Conservation (phyloP, 352 stramenopile species). For the Phytophthora pistaciae region DNA sequence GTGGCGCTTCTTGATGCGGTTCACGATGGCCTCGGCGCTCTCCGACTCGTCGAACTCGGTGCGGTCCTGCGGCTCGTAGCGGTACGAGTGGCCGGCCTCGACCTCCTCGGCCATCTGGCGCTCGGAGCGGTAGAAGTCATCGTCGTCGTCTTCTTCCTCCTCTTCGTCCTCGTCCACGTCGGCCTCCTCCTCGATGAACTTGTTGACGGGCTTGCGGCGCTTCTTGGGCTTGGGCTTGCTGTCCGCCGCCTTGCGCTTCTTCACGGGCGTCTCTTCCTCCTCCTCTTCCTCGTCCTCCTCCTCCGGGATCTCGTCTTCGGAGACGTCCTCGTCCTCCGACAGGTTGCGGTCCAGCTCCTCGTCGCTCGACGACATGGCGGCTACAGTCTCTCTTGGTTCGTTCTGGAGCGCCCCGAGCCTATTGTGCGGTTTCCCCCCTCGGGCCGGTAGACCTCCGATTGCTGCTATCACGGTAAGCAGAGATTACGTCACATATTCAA, state of each 20-base stretch:
- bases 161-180: constrained; percentile 91
- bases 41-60: constrained; percentile 82
- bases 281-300: constrained; percentile 75
- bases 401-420: constrained; percentile 27
- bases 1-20: constrained; percentile 90
- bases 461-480: constrained; percentile 21
- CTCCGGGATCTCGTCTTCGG: constrained; percentile 81
- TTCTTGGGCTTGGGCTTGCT: constrained; percentile 87
- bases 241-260: constrained; percentile 81
- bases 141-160: constrained; percentile 87
- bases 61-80: constrained; percentile 83
- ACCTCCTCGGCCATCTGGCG: constrained; percentile 82
- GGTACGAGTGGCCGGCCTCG: constrained; percentile 67
- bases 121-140: constrained; percentile 82
- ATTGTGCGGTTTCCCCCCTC: constrained; percentile 25
- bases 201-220: constrained; percentile 85
- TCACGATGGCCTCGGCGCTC: constrained; percentile 87
- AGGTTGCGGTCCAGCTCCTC: constrained; percentile 87
- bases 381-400: constrained; percentile 25
- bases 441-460: constrained; percentile 4
- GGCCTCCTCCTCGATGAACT: constrained; percentile 91
- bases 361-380: constrained; percentile 87
- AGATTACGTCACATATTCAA: not conserved
- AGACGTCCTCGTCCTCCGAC: constrained; percentile 82
- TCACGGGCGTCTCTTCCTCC: constrained; percentile 62